Conservation (phyloP, 2,329 filamentous ascomycete species). For the Cladosporium sp. region DNA sequence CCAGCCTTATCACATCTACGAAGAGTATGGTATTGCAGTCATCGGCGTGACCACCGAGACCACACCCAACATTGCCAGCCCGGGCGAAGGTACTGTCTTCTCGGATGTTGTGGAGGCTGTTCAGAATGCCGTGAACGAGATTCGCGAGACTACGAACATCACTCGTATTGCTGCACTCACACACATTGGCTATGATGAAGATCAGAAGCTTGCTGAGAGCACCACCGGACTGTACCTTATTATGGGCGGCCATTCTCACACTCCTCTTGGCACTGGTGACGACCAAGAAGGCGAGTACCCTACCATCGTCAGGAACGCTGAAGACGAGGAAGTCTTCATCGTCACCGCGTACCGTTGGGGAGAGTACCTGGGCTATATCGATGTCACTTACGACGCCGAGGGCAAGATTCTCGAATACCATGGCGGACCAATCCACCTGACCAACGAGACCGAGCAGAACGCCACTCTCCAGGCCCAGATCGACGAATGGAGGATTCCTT, state of each 20-base stretch:
- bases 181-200: conserved; percentile 63
- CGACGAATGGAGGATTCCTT: conserved; percentile 55
- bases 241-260: conserved; percentile 59
- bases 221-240: conserved; percentile 64
- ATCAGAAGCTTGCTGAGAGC: conserved; percentile 56
- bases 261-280: conserved; percentile 57
- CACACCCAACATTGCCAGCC: conserved; percentile 55
- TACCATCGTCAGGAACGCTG: conserved; percentile 57
- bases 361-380: conserved; percentile 65
- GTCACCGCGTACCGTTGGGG: conserved; percentile 67
- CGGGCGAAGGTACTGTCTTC: conserved; percentile 56
- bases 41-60: conserved; percentile 62
- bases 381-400: conserved; percentile 57
- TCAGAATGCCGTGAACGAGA: conserved; percentile 59
- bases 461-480: conserved; percentile 55
- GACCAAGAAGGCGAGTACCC: conserved; percentile 59
- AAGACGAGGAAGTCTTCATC: conserved; percentile 64
- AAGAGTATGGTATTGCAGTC: conserved; percentile 57
- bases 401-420: conserved; percentile 61
- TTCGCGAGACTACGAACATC: conserved; percentile 58
- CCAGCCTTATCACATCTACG: conserved; percentile 62
- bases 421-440: conserved; percentile 61
- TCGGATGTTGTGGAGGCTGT: conserved; percentile 55
- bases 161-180: conserved; percentile 63
- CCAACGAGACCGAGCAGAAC: conserved; percentile 58